Conservation (phyloP, 129 eudicot species). For the Tagetes erecta region DNA sequence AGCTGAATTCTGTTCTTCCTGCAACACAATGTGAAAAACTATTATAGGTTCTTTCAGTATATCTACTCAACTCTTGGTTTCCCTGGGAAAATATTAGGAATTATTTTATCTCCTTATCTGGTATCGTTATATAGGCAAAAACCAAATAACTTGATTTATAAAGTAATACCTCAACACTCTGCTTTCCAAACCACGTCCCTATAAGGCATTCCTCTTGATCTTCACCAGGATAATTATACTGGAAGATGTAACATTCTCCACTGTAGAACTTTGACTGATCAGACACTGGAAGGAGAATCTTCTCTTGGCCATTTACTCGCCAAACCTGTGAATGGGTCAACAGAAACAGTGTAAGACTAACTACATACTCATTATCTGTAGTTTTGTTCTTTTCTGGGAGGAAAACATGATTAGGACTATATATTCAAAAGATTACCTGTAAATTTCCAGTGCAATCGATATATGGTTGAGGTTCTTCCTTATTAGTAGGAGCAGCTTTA, state of each 20-base stretch:
- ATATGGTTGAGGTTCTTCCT: slow-evolving; percentile 68
- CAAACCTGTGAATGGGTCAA: slow-evolving; percentile 60
- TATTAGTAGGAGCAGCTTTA: slow-evolving; percentile 74
- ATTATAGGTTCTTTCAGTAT: slow-evolving; percentile 1
- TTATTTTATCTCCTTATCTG: slow-evolving; percentile 15
- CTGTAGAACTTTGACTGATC: slow-evolving; percentile 82
- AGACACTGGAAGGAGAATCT: slow-evolving; percentile 57
- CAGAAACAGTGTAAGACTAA: slow-evolving; percentile 14
- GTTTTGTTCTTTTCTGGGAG: slow-evolving; percentile 17
- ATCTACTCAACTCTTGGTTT: neutral
- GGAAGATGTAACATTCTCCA: slow-evolving; percentile 96
- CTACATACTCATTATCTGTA: slow-evolving; percentile 17
- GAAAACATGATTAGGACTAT: neutral
- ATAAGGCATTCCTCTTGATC: slow-evolving; percentile 78
- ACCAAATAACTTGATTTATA: neutral
- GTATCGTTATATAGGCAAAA: neutral
- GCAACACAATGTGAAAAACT: slow-evolving; percentile 18
- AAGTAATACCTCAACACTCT: slow-evolving; percentile 66
- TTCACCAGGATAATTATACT: slow-evolving; percentile 81
- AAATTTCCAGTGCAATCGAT: slow-evolving; percentile 88
- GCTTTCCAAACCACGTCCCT: slow-evolving; percentile 92
- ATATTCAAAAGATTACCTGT: slow-evolving; percentile 52
- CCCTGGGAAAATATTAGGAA: neutral
- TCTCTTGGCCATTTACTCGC: slow-evolving; percentile 80
- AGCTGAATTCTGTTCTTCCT: slow-evolving; percentile 81